Base-by-base conservation (phyloP, 75 land plant genomes). In the Pinus albicaulis region DNA sequence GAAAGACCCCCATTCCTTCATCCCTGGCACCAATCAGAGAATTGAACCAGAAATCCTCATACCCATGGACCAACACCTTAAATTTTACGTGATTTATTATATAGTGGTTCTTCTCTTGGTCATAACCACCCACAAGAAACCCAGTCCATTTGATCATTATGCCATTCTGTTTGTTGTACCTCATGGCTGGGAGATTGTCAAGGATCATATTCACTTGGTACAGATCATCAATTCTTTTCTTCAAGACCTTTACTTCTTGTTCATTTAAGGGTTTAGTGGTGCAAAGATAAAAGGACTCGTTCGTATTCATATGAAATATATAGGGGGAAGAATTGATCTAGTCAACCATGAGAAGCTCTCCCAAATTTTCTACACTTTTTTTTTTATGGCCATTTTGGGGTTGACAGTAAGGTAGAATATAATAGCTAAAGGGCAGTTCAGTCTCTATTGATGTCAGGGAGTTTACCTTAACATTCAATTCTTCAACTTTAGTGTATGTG, bases 301-400 rank as follows among this genome's bases (percentile, higher is more conserved):
- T 84, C 12, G 23, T 59, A 72, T 79, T 86, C 86, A 90, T 89
- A 31, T 75, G 78, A 76, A 94, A 94, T 71, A 76, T 75, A 38
- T 94, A 94, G 11, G 96, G 95, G 4, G 98, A 94, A 72, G 86
- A 88, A 69, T 94, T 91, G 69, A 94, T 94, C 85, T 89, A 84
- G 74, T 94, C 95, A 0, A 95, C 98, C 95, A 90, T 92, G 10
- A 94, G 78, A 19, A 94, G 91, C 86, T 94, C 95, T 36, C 98
- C 95, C 13, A 94, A 81, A 78, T 92, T 94, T 84, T 94, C 95
- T 20, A 92, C 91, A 56, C 86, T 82, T 44, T 94, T 88, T 78
- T 90, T 85, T 74, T 70, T 82, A 14, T 86, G 78, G 13, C 92
- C 92, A 3, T 64, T 83, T 56, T 57, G 77, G 3, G 94, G 97